These are phyloP conservation scores for Zygoascus flipseniorum DNA, from an alignment of 805 yeast species.

Conservation along the genomic window DNA sequence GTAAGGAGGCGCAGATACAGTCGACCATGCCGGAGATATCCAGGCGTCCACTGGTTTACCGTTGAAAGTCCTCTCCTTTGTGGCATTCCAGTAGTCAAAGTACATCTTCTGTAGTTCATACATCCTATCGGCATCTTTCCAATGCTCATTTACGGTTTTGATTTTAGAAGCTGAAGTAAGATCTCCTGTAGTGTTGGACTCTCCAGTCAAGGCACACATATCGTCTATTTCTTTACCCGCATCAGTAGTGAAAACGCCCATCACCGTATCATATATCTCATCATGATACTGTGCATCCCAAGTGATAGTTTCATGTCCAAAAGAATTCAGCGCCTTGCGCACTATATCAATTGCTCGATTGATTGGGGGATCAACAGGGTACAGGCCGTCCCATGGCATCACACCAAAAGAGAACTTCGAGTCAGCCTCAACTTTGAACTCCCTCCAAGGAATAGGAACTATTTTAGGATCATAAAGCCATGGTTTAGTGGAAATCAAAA, in stretches of 20 bases:
- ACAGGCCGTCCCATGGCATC: conserved; percentile 4
- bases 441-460: conserved; percentile 43
- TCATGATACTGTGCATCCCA: conserved; percentile 25
- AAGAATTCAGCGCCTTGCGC: conserved; percentile 32
- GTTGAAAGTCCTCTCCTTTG: neutral
- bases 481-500: conserved; percentile 11
- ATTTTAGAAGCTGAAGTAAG: neutral
- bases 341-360: conserved; percentile 36
- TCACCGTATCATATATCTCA: neutral
- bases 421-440: conserved; percentile 23
- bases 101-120: neutral
- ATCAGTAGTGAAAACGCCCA: conserved; percentile 5
- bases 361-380: conserved; percentile 41
- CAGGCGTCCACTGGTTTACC: conserved; percentile 5
- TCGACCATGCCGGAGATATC: neutral
- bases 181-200: conserved; percentile 6
- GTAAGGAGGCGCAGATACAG: neutral
- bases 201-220: conserved; percentile 9
- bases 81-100: conserved; percentile 4
- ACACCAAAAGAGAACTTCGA: conserved; percentile 30
- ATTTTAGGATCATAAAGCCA: conserved; percentile 12
- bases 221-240: conserved; percentile 8
- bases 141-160: neutral
- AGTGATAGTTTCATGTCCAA: conserved; percentile 13
- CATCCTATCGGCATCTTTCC: conserved; percentile 4